Evolutionary conservation across 2,329 filamentous ascomycete genomes (phyloP), one percentile per base, ranked within the genome.

Genomic region (Penicillium glabrum): DNA sequence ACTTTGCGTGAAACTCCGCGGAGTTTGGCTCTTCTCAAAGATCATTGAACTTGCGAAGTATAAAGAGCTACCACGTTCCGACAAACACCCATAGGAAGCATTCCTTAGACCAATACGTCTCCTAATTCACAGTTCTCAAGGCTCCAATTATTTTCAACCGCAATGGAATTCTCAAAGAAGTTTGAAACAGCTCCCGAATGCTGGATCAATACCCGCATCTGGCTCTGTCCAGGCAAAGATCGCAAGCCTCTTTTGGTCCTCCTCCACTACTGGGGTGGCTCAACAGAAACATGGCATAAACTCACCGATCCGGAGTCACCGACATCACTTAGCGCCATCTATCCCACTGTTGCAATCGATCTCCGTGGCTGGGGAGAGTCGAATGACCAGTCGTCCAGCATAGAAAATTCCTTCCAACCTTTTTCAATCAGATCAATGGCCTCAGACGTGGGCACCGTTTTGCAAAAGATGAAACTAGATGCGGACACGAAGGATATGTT

Each of bases 251-350:
- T 69, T 5, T 51, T 72, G 0, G 52, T 75, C 48, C 76, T 77
- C 47, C 62, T 76, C 9, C 73, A 77, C 54, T 75, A 74, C 65
- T 77, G 71, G 72, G 73, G 72, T 16, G 74, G 74, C 31, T 76
- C 70, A 8, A 69, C 69, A 9, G 56, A 56, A 1, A 76, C 71
- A 7, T 77, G 69, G 67, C 45, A 56, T 57, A 68, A 65, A 27
- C 59, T 70, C 35, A 69, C 61, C 24, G 62, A 61, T 19, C 51
- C 51, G 1, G 46, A 59, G n/a, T 67, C 62, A 0, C 50, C 59
- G 0, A 59, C 56, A 13, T 60, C 63, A 1, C 24, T 69, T 16
- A 56, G 51, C 43, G 24, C 55, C 1, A 8, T 50, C 0, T 68
- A 68, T 27, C 64, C 63, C 7, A 70, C 64, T 10, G 35, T 72